Evolutionary conservation across 805 yeast genomes (phyloP).

Genomic region (Barnettozyma vustinii): DNA sequence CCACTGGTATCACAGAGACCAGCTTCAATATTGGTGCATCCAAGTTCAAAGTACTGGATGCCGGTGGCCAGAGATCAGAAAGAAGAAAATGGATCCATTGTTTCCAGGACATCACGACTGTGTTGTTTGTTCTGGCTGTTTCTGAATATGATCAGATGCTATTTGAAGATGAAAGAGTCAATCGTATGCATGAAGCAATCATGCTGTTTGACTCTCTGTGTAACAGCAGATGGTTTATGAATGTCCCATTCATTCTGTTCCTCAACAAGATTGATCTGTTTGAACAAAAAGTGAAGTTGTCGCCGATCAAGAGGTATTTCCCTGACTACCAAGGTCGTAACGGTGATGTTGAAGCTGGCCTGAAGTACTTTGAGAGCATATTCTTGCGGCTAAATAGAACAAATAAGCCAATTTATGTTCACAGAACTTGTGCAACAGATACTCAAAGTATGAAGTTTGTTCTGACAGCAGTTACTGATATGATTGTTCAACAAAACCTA

Average conservation of each 20-base stretch:
- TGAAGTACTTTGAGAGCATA: slow-evolving; percentile 62
- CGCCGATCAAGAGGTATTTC: slow-evolving; percentile 67
- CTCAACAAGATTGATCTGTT: slow-evolving; percentile 85
- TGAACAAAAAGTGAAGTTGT: slow-evolving; percentile 56
- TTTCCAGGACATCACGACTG: slow-evolving; percentile 84
- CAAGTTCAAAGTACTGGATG: slow-evolving; percentile 78
- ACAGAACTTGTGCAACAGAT: slow-evolving; percentile 95
- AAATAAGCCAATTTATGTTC: slow-evolving; percentile 77
- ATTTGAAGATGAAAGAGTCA: slow-evolving; percentile 84
- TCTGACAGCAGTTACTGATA: slow-evolving; percentile 85
- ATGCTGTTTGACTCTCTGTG: slow-evolving; percentile 77
- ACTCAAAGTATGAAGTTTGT: slow-evolving; percentile 85
- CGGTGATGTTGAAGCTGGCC: slow-evolving; percentile 58
- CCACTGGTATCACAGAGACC: slow-evolving; percentile 92
- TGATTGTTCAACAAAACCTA: slow-evolving; percentile 78
- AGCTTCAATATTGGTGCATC: slow-evolving; percentile 62
- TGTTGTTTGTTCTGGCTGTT: slow-evolving; percentile 82
- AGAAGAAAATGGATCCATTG: slow-evolving; percentile 93
- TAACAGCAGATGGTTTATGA: slow-evolving; percentile 77
- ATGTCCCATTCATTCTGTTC: slow-evolving; percentile 85
- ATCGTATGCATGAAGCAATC: slow-evolving; percentile 87
- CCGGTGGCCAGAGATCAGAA: slow-evolving; percentile 94
- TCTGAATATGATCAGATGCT: slow-evolving; percentile 90
- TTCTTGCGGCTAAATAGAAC: slow-evolving; percentile 59
- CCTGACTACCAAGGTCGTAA: slow-evolving; percentile 72